Evolutionary conservation across 768 basidiomycete species (phyloP).

Genomic region (Candolleomyces eurysporus): DNA sequence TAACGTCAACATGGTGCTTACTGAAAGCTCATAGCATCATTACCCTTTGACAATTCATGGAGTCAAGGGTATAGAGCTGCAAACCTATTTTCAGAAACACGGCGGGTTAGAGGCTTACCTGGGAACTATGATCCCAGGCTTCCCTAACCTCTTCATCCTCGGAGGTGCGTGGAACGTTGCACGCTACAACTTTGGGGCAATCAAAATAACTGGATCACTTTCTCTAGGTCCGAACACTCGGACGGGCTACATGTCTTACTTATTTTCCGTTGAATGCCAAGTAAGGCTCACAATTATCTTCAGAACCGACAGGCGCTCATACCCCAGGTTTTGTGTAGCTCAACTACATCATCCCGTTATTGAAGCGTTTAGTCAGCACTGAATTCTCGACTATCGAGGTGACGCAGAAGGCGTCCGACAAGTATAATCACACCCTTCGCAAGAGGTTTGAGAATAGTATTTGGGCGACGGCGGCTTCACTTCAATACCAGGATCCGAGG

Average conservation of each 20-base stretch:
- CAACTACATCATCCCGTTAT: slow-evolving; percentile 39
- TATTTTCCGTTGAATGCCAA: slow-evolving; percentile 44
- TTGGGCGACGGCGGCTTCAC: slow-evolving; percentile 26
- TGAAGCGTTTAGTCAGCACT: slow-evolving; percentile 37
- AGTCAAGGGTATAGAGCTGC: slow-evolving; percentile 24
- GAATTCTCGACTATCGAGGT: slow-evolving; percentile 35
- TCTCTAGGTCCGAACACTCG: slow-evolving; percentile 41
- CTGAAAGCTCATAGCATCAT: slow-evolving; percentile 21
- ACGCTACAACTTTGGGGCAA: not conserved
- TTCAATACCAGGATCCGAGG: slow-evolving; percentile 38
- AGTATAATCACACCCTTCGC: slow-evolving; percentile 40
- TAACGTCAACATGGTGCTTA: not conserved
- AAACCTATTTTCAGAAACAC: slow-evolving; percentile 38
- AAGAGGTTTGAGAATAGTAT: slow-evolving; percentile 29
- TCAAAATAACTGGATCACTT: not conserved
- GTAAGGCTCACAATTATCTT: slow-evolving; percentile 16
- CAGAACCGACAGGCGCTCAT: not conserved
- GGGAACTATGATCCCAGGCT: slow-evolving; percentile 41
- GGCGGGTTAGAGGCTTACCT: slow-evolving; percentile 44
- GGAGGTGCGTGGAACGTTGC: slow-evolving; percentile 22
- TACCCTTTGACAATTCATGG: slow-evolving; percentile 35
- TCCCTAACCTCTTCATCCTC: slow-evolving; percentile 44
- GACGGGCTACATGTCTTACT: slow-evolving; percentile 44
- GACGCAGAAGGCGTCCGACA: slow-evolving; percentile 29
- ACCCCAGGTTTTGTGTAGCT: slow-evolving; percentile 24